Evolutionary conservation across 2,329 filamentous ascomycete genomes (phyloP).

Genomic region (Lasiodiplodia theobromae): DNA sequence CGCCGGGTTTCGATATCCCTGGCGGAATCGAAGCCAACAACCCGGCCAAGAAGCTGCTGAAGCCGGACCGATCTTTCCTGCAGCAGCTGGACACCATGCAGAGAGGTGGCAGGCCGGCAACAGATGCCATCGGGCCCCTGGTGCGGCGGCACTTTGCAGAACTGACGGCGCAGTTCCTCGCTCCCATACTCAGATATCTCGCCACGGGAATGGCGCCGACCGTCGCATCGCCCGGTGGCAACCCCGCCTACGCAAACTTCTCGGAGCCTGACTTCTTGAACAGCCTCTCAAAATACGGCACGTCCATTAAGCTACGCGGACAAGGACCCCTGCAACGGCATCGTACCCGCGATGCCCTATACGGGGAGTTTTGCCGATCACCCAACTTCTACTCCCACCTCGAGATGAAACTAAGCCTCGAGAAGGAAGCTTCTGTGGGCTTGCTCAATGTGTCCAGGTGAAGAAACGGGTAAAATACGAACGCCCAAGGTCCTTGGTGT

Average conservation of each 20-base stretch:
- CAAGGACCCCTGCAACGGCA: constrained; percentile 48
- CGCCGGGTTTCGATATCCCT: constrained; percentile 46
- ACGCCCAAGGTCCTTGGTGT: neutral
- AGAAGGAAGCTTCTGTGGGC: constrained; percentile 50
- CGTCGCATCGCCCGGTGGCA: constrained; percentile 44
- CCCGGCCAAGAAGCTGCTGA: constrained; percentile 47
- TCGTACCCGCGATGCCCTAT: constrained; percentile 45
- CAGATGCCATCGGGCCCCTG: constrained; percentile 42
- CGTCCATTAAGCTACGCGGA: constrained; percentile 48
- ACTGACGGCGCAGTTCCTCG: constrained; percentile 49
- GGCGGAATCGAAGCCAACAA: constrained; percentile 48
- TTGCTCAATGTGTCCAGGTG: constrained; percentile 35
- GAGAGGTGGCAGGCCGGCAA: neutral
- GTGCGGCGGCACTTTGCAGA: constrained; percentile 52
- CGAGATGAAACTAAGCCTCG: constrained; percentile 51
- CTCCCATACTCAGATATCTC: constrained; percentile 50
- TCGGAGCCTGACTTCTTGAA: constrained; percentile 45
- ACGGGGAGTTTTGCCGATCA: constrained; percentile 47
- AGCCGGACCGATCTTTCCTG: constrained; percentile 44
- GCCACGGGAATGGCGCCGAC: constrained; percentile 43
- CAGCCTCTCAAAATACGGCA: constrained; percentile 49
- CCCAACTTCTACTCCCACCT: constrained; percentile 52
- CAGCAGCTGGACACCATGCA: constrained; percentile 45
- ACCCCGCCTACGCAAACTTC: constrained; percentile 49
- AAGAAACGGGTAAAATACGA: neutral